Evolutionary conservation across 2,329 filamentous ascomycete species (phyloP), one percentile per base, ranked within the genome.

Genomic region (Colletotrichum sublineola): DNA sequence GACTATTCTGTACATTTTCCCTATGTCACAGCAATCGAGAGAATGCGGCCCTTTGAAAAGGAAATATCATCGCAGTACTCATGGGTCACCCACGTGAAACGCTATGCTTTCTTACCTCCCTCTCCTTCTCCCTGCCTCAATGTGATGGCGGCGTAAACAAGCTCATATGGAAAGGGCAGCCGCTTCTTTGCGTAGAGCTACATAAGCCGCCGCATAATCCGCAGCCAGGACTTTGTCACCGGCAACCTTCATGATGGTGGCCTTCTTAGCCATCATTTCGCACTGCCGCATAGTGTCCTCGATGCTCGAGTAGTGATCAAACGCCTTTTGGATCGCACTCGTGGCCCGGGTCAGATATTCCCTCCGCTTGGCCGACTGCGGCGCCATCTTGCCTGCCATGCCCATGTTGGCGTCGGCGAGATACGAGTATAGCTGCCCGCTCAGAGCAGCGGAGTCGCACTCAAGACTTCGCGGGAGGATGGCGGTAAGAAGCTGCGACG

Each of bases 361-460:
- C 48, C 85, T 86, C 65, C 86, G 83, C 75, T 84, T 84, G 9
- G 81, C 81, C 6, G 85, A 84, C 77, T 80, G 81, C 7, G 80
- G 75, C 15, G 80, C 77, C 75, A 80, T 81, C 76, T 84, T 78
- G 46, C 94, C 92, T 0, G 94, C 94, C 73, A 93, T 82, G 0
- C 95, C 95, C 85, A 97, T 93, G 76, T 92, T 89, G 0, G 93
- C 92, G 79, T 97, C 94, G 0, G 90, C 93, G 3, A 97, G 87
- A 31, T 90, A 81, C 1, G 89, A 88, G 80, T 95, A 96, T 24
- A 94, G 86, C 31, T 85, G 86, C 0, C 91, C 94, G 0, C 87
- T 86, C 18, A 94, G 84, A 58, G 85, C 85, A 1, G 86, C 84
- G 58, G 92, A 89, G 63, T 91, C 89, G 63, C 89, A 90, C 80